A percentile compares a stretch with the other conserved stretches of the same genome.
phyloP scores from a whole-genome alignment of 2,329 filamentous ascomycete species.

The Reticulascus tulasneorum region DNA sequence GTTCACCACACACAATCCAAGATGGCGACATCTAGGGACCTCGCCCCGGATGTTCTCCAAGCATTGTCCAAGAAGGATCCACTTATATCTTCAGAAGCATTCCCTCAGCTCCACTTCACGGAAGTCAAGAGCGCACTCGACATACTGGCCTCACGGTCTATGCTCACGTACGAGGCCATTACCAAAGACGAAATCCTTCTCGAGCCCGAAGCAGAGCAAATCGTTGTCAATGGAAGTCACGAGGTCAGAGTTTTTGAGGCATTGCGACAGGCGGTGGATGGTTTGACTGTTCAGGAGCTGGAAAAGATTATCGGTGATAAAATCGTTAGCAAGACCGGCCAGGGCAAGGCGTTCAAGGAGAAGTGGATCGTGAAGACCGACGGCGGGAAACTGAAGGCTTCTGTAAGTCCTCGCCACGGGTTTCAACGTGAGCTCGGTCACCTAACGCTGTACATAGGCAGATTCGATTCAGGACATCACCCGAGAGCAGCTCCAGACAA shows the following conservation, averaged over 20 bases:
- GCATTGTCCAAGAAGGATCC: slow-evolving; percentile 60
- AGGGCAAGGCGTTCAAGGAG: slow-evolving; percentile 87
- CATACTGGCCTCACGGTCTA: slow-evolving; percentile 75
- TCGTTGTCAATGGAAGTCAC: slow-evolving; percentile 72
- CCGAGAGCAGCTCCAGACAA: slow-evolving; percentile 67
- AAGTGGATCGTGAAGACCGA: slow-evolving; percentile 66
- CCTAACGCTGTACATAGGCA: slow-evolving; percentile 33
- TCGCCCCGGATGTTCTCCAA: slow-evolving; percentile 62
- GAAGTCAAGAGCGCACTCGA: slow-evolving; percentile 85
- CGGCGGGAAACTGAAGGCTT: slow-evolving; percentile 50
- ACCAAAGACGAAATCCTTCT: slow-evolving; percentile 74
- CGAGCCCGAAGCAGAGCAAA: slow-evolving; percentile 69
- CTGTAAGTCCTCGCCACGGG: slow-evolving; percentile 29
- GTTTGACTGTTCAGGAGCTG: slow-evolving; percentile 74
- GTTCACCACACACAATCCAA: no score
- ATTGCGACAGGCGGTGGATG: slow-evolving; percentile 67
- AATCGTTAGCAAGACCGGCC: slow-evolving; percentile 74
- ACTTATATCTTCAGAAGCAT: slow-evolving; percentile 65
- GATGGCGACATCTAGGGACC: slow-evolving; percentile 55
- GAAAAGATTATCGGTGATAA: slow-evolving; percentile 68
- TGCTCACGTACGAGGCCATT: slow-evolving; percentile 81
- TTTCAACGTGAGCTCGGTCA: slow-evolving; percentile 5
- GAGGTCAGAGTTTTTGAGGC: slow-evolving; percentile 80
- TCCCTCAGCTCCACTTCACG: slow-evolving; percentile 61
- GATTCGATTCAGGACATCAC: slow-evolving; percentile 79